Percentiles rank a stretch among this genome's conserved stretches.
Evolutionary conservation across 352 stramenopile genomes (phyloP).

Genomic region (Phytopythium boreale): DNA sequence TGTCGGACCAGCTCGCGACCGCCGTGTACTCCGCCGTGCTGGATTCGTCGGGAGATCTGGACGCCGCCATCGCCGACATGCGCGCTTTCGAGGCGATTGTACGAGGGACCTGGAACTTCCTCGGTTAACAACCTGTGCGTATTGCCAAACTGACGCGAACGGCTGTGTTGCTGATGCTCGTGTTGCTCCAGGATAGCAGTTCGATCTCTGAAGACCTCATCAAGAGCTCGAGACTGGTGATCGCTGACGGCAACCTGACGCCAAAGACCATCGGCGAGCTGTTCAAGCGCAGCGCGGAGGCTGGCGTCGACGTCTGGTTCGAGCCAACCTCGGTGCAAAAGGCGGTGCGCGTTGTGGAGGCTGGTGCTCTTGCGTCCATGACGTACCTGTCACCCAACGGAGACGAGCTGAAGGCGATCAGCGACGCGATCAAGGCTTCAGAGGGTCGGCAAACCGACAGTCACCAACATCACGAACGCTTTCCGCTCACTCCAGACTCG

Average conservation of each 20-base stretch:
- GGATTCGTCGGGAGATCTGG: constrained; percentile 70
- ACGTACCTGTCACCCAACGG: constrained; percentile 78
- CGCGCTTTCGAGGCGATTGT: constrained; percentile 74
- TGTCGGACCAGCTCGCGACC: constrained; percentile 52
- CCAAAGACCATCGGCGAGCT: constrained; percentile 36
- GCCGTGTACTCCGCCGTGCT: constrained; percentile 87
- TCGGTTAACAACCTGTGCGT: background rate
- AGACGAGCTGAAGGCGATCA: constrained; percentile 73
- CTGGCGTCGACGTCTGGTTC: constrained; percentile 65
- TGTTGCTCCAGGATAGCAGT: constrained; percentile 31
- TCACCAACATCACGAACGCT: constrained; percentile 29
- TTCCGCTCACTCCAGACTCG: constrained; percentile 47
- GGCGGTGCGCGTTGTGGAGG: constrained; percentile 56
- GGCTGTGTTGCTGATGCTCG: background rate
- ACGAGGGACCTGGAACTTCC: constrained; percentile 11
- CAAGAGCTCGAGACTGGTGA: constrained; percentile 46
- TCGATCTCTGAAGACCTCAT: constrained; percentile 45
- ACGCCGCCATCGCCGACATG: constrained; percentile 88
- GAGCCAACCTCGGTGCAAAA: constrained; percentile 88
- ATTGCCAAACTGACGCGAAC: background rate
- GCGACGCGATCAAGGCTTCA: constrained; percentile 36
- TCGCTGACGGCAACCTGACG: constrained; percentile 81
- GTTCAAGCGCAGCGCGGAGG: constrained; percentile 35
- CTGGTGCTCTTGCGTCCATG: constrained; percentile 37
- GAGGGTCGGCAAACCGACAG: background rate